phyloP scores from a whole-genome alignment of 352 stramenopile species.

The Phytophthora multivora region DNA sequence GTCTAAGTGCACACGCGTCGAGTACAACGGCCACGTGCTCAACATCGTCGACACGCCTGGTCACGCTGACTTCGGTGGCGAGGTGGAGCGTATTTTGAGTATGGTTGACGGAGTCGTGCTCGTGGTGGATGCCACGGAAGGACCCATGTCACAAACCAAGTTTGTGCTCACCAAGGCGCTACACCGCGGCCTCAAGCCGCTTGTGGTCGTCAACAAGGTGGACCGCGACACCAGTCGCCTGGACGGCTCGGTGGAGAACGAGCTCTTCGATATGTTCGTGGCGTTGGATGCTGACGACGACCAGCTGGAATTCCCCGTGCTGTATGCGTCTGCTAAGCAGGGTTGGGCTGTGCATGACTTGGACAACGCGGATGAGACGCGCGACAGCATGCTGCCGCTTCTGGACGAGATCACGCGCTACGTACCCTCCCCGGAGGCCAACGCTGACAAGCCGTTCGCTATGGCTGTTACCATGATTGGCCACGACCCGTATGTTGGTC shows the following conservation, averaged over 20 bases:
- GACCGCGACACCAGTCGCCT: slow-evolving; percentile 92
- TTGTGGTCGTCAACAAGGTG: slow-evolving; percentile 99
- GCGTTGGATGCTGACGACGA: slow-evolving; percentile 93
- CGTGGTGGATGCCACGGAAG: slow-evolving; percentile 97
- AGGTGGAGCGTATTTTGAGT: slow-evolving; percentile 97
- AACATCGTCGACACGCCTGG: slow-evolving; percentile 99
- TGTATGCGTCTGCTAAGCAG: slow-evolving; percentile 96
- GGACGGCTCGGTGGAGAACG: slow-evolving; percentile 95
- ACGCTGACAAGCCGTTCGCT: slow-evolving; percentile 89
- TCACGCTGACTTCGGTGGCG: slow-evolving; percentile 98
- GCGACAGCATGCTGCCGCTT: slow-evolving; percentile 93
- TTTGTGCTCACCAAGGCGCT: slow-evolving; percentile 98
- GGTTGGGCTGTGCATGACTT: slow-evolving; percentile 95
- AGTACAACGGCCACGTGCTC: slow-evolving; percentile 94
- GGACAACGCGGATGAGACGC: slow-evolving; percentile 62
- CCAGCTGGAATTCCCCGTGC: slow-evolving; percentile 96
- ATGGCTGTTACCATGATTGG: slow-evolving; percentile 96
- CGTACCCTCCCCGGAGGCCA: slow-evolving; percentile 89
- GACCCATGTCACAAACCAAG: slow-evolving; percentile 98
- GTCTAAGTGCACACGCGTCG: slow-evolving; percentile 96
- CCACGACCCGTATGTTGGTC: slow-evolving; percentile 98
- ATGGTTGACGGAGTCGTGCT: slow-evolving; percentile 98
- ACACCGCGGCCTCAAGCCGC: slow-evolving; percentile 89
- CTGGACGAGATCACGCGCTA: slow-evolving; percentile 97
- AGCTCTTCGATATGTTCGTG: slow-evolving; percentile 98